A percentile compares a stretch with the other conserved stretches of the same genome.
Evolutionary conservation across 768 basidiomycete genomes (phyloP).

Genomic region (Termitomyces sp.): DNA sequence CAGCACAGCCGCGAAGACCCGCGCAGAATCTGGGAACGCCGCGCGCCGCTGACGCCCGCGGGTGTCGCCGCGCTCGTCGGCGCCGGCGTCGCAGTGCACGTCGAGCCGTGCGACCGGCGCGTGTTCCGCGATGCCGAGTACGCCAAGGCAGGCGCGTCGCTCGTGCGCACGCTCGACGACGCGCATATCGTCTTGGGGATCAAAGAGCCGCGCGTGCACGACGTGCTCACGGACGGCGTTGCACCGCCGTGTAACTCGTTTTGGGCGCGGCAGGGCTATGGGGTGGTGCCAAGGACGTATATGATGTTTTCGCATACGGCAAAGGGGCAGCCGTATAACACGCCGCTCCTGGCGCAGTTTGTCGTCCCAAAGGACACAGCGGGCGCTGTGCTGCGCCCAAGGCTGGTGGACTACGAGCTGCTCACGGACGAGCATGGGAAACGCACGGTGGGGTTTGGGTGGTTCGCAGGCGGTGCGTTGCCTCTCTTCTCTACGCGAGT

Average conservation of each 20-base stretch:
- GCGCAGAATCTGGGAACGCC: background rate
- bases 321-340: conserved; percentile 87
- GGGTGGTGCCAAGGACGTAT: conserved; percentile 50
- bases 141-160: conserved; percentile 57
- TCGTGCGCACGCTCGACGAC: conserved; percentile 29
- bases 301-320: conserved; percentile 92
- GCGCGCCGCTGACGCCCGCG: background rate
- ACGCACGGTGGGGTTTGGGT: conserved; percentile 86
- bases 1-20: background rate
- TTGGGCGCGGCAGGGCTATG: background rate
- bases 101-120: conserved; percentile 32
- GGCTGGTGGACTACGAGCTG: conserved; percentile 83
- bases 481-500: background rate
- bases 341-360: conserved; percentile 67
- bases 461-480: conserved; percentile 77
- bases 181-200: conserved; percentile 83
- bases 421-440: conserved; percentile 59
- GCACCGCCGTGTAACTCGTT: conserved; percentile 19
- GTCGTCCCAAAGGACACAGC: conserved; percentile 22
- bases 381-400: conserved; percentile 20
- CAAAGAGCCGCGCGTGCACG: conserved; percentile 63
- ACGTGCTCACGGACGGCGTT: conserved; percentile 40
- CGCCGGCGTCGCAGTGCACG: background rate
- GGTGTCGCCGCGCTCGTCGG: background rate
- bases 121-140: conserved; percentile 67